Evolutionary conservation across 495 filamentous ascomycete species (phyloP), one percentile per base, ranked within the genome.

Genomic region (Usnea hakonensis): DNA sequence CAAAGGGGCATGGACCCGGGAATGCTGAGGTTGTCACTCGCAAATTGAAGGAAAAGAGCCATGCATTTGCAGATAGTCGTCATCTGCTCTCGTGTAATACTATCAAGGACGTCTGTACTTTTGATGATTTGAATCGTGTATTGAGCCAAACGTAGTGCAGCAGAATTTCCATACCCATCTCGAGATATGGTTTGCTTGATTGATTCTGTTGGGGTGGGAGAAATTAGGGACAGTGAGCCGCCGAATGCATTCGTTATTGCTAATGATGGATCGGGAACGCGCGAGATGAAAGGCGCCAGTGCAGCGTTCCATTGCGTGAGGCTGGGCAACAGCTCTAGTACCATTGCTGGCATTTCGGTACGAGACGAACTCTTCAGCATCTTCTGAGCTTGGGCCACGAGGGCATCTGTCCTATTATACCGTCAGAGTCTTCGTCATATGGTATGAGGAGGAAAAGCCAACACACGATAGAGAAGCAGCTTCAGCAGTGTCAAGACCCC

Each of bases 181-280:
- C 85, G 75, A 30, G 77, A 67, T 26, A 81, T 64, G 33, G 52
- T 69, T 55, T 44, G 56, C n/a, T 41, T 30, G 23, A n/a, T 59
- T 13, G 13, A 13, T 21, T 43, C 32, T n/a, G 38, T 64, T 5
- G 70, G 68, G 13, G 77, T 55, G 55, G 70, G 33, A 26, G 76
- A 70, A 0, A 87, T 78, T 7, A 97, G 72, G 65, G 88, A 84
- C 35, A 92, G 83, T 14, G 81, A 80, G 17, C 90, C 90, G 8
- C 82, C 83, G 26, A 96, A 72, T 13, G 82, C 79, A 69, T 85
- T 90, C 7, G 87, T 88, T 10, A 95, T 80, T 11, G 89, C 82
- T 8, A 91, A 71, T 11, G 88, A 86, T 17, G 78, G 74, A 48
- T 81, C 81, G 17, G 88, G 85, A 28, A 75, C 66, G 8, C 76